Conservation (phyloP, 1,284 basidiomycete genomes). For the Meripilus lineatus region DNA sequence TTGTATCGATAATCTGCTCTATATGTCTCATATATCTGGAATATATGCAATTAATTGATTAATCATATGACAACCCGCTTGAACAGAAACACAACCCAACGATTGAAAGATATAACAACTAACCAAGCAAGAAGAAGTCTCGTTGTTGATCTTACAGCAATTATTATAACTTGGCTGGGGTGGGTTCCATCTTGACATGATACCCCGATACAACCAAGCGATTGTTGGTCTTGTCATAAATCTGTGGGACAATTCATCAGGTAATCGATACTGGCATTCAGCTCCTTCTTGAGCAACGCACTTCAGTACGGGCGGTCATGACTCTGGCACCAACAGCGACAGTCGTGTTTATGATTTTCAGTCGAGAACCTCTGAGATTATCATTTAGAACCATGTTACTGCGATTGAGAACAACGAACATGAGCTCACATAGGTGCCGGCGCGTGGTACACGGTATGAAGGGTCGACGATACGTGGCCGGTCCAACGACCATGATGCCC, state of each 20-base stretch:
- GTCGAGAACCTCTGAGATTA: constrained; percentile 10
- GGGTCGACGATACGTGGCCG: constrained; percentile 36
- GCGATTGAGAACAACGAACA: neutral
- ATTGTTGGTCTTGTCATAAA: constrained; percentile 32
- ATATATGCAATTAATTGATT: too few species aligned
- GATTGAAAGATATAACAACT: too few species aligned
- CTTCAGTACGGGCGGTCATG: constrained; percentile 13
- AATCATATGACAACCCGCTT: too few species aligned
- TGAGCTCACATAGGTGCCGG: constrained; percentile 20
- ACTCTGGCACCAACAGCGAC: constrained; percentile 10
- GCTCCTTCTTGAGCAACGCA: too few species aligned
- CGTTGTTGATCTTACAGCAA: too few species aligned
- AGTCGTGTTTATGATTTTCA: constrained; percentile 13
- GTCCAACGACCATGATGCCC: constrained; percentile 12
- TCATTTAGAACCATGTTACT: neutral
- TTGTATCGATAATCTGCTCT: too few species aligned
- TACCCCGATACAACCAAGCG: constrained; percentile 31
- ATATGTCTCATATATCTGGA: too few species aligned
- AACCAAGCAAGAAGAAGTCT: too few species aligned
- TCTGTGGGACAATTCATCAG: too few species aligned
- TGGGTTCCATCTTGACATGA: constrained; percentile 34
- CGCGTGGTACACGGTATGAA: constrained; percentile 49
- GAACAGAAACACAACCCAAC: too few species aligned
- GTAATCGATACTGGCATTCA: too few species aligned
- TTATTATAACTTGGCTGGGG: constrained; percentile 20